These are phyloP conservation scores for Saposhnikovia divaricata DNA, from an alignment of 129 eudicot genomes.

Conservation along the genomic window DNA sequence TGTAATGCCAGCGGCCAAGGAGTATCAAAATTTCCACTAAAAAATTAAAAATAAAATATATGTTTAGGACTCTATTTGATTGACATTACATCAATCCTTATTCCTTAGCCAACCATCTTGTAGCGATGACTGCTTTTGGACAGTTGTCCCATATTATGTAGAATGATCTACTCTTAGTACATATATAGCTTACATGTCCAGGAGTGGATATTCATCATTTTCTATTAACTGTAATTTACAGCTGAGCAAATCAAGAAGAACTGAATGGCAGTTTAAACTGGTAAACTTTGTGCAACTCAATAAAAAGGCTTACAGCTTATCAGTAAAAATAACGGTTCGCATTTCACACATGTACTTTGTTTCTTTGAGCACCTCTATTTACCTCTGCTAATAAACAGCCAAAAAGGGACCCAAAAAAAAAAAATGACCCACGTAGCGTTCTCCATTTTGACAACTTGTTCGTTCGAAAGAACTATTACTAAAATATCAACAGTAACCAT, in stretches of 20 bases:
- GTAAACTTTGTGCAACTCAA: background rate
- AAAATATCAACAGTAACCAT: background rate
- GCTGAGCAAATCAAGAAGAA: background rate
- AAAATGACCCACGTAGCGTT: background rate
- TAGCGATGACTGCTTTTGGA: background rate
- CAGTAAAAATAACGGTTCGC: background rate
- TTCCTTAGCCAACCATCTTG: background rate
- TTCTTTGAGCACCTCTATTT: background rate
- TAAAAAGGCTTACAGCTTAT: background rate
- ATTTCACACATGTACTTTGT: background rate
- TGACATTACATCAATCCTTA: background rate
- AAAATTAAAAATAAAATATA: background rate
- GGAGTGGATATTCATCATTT: background rate
- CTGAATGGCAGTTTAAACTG: background rate
- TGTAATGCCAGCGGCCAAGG: background rate
- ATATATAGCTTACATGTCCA: background rate
- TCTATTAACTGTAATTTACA: background rate
- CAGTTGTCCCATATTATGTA: background rate
- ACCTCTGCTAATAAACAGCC: background rate
- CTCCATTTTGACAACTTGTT: background rate
- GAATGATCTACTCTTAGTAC: background rate
- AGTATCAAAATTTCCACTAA: background rate
- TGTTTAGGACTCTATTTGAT: background rate
- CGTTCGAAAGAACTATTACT: background rate
- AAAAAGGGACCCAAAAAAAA: background rate